These are phyloP conservation scores for Chloranthus sessilifolius DNA, from an alignment of 164 flowering plant species.

Conservation along the genomic window DNA sequence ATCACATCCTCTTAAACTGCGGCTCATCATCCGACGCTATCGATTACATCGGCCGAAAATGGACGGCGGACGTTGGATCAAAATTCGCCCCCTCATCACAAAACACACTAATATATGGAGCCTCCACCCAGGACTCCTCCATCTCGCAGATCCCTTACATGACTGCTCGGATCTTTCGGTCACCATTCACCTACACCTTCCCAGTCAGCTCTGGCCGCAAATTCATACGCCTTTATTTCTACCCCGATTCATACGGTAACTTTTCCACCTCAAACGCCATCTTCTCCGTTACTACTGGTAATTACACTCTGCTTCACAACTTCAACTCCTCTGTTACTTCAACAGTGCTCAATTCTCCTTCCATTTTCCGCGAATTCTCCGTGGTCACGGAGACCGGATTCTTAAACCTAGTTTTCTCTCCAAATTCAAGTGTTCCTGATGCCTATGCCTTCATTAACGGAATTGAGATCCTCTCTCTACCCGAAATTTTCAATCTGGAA, in stretches of 20 bases:
- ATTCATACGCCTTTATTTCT: constrained; percentile 77
- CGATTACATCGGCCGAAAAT: constrained; percentile 48
- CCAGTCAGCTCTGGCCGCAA: constrained; percentile 75
- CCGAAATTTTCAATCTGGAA: constrained; percentile 46
- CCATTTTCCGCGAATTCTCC: constrained; percentile 37
- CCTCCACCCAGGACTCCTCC: constrained; percentile 57
- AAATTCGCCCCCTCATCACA: constrained; percentile 29
- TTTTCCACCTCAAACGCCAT: constrained; percentile 23
- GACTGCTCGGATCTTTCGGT: constrained; percentile 64
- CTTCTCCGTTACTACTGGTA: constrained; percentile 57
- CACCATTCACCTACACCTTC: constrained; percentile 61
- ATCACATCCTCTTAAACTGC: constrained; percentile 52
- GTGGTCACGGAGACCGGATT: constrained; percentile 19
- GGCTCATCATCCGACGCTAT: constrained; percentile 39
- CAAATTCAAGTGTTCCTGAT: constrained; percentile 20
- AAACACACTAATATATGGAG: constrained; percentile 31
- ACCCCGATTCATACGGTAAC: constrained; percentile 24
- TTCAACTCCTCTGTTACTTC: constrained; percentile 52
- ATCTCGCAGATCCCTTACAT: constrained; percentile 65
- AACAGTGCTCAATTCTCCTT: constrained; percentile 43
- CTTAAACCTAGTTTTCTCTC: constrained; percentile 40
- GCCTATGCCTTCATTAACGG: constrained; percentile 88
- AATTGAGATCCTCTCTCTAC: constrained; percentile 80
- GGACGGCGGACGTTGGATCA: constrained; percentile 70
- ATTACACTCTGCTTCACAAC: constrained; percentile 47